Conservation (phyloP, 495 filamentous ascomycete species). For the Aspergillus avenaceus region DNA sequence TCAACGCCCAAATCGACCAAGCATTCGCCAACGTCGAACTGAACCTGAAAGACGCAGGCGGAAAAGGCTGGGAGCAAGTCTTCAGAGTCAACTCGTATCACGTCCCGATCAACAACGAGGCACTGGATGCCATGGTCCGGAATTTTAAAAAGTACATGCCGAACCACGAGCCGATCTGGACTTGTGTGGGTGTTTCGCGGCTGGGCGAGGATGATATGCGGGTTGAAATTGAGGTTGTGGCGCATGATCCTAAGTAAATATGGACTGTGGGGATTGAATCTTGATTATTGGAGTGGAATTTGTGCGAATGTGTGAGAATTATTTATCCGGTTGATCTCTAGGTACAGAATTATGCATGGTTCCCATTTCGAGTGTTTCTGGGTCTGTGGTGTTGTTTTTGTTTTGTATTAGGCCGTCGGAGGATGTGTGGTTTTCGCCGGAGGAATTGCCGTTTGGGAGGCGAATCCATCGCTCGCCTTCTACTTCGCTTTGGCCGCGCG, state of each 20-base stretch:
- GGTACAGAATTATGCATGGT: no score
- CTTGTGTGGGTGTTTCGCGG: conserved; percentile 38
- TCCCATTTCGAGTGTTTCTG: no score
- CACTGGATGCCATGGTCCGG: conserved; percentile 35
- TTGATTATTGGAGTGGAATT: no score
- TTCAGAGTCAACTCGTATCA: conserved; percentile 48
- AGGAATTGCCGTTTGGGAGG: background rate
- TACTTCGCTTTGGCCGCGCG: background rate
- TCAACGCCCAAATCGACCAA: conserved; percentile 48
- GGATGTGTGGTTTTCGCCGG: background rate
- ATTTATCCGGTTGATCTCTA: no score
- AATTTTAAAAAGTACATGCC: conserved; percentile 49
- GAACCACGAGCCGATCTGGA: conserved; percentile 48
- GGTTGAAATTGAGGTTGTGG: conserved; percentile 55
- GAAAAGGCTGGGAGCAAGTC: conserved; percentile 56
- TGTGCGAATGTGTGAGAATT: no score
- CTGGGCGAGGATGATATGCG: conserved; percentile 45
- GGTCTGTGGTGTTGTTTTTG: no score
- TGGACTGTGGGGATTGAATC: no score
- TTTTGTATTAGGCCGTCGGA: no score
- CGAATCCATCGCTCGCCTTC: conserved; percentile 2
- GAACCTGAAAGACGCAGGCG: conserved; percentile 44
- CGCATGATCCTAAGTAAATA: conserved; percentile 28
- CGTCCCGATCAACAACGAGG: conserved; percentile 35
- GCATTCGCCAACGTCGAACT: conserved; percentile 52